A percentile compares a stretch with the other conserved stretches of the same genome.
Evolutionary conservation across 208 protist genomes (phyloP).

Genomic region (Phytomonas francai): DNA sequence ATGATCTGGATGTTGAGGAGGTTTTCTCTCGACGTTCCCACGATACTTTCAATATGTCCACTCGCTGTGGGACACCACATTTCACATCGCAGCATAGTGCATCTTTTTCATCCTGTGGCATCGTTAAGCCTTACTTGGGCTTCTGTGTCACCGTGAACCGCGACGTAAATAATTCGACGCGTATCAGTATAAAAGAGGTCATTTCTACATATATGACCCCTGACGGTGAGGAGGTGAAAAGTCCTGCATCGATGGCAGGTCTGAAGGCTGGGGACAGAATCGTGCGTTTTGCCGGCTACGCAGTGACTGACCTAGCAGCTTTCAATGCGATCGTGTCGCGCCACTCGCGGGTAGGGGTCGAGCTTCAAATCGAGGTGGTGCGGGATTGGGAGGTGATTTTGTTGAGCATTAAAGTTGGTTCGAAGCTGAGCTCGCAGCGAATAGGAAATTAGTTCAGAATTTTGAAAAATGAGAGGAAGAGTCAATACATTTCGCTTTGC

Average conservation of each 20-base stretch:
- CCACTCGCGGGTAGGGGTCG: conserved; percentile 38
- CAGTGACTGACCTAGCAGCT: conserved; percentile 75
- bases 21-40: not conserved
- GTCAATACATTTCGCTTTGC: not conserved
- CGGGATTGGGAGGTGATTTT: conserved; percentile 26
- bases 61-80: conserved; percentile 29
- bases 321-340: conserved; percentile 78
- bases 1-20: not conserved
- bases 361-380: conserved; percentile 48
- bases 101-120: not conserved
- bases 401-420: conserved; percentile 24
- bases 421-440: conserved; percentile 6
- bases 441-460: conserved; percentile 7
- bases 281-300: conserved; percentile 73
- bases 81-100: conserved; percentile 13
- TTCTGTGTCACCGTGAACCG: conserved; percentile 55
- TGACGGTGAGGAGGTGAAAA: conserved; percentile 22
- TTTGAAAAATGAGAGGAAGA: conserved; percentile 1
- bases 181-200: conserved; percentile 42
- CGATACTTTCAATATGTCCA: conserved; percentile 9
- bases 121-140: conserved; percentile 57
- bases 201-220: conserved; percentile 32
- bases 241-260: conserved; percentile 52
- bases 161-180: conserved; percentile 6
- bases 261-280: conserved; percentile 60